phyloP scores from a whole-genome alignment of 495 filamentous ascomycete species.

The Staphylotrichum tortipilum region DNA sequence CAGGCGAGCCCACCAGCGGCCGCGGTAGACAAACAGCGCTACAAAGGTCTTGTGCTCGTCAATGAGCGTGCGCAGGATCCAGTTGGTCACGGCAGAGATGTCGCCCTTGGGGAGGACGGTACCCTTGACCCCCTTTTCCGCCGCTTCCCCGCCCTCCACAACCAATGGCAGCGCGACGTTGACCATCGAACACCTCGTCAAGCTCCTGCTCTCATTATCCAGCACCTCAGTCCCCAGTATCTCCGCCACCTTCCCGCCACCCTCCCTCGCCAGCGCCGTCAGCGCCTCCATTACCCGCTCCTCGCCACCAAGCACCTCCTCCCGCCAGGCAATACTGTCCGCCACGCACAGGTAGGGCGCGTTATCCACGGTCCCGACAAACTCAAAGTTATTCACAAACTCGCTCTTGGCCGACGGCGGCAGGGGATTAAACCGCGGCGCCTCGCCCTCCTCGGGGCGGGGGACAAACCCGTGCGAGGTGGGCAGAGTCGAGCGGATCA shows the following conservation, averaged over 20 bases:
- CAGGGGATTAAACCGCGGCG: constrained; percentile 43
- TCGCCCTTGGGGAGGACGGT: constrained; percentile 28
- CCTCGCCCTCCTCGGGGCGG: constrained; percentile 1
- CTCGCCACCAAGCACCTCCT: constrained; percentile 66
- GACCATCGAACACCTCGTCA: constrained; percentile 46
- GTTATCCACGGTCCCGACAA: constrained; percentile 66
- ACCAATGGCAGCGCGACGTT: constrained; percentile 68
- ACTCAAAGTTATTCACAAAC: constrained; percentile 69
- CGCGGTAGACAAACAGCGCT: constrained; percentile 50
- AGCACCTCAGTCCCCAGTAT: constrained; percentile 64
- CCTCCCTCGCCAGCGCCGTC: constrained; percentile 48
- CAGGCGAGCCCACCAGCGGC: constrained; percentile 58
- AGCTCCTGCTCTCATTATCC: constrained; percentile 43
- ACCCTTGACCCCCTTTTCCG: constrained; percentile 18
- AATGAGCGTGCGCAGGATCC: constrained; percentile 48
- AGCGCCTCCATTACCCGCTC: constrained; percentile 53
- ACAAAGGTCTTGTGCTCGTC: constrained; percentile 64
- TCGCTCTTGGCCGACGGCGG: constrained; percentile 36
- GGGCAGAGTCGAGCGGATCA: constrained; percentile 68
- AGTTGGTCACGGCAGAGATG: constrained; percentile 36
- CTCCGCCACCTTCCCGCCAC: constrained; percentile 47
- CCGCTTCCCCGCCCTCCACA: not conserved
- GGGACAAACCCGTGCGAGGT: constrained; percentile 56
- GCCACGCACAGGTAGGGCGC: constrained; percentile 62
- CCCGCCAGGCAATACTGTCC: constrained; percentile 59